Conservation (phyloP, 306 rosid genomes). For the Myrica gale region DNA sequence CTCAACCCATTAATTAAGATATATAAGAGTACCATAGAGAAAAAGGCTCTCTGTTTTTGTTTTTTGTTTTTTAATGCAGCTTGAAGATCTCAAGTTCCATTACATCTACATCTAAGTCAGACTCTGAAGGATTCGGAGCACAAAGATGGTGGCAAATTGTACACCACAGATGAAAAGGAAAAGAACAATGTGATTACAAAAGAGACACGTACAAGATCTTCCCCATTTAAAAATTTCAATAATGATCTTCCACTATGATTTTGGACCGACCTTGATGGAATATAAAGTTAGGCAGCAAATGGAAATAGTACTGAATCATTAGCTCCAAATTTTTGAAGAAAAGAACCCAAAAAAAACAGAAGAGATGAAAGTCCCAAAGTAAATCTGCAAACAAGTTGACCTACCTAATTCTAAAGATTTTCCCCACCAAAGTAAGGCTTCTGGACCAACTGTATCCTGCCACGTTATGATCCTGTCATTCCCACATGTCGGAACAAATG, state of each 20-base stretch:
- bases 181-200: background rate
- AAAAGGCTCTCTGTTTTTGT: too few species aligned
- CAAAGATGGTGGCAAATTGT: background rate
- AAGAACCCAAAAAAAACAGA: too few species aligned
- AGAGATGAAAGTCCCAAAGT: background rate
- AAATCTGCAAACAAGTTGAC: slow-evolving; percentile 16
- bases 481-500: slow-evolving; percentile 52
- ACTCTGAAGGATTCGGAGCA: background rate
- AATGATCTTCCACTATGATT: background rate
- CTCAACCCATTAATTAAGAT: too few species aligned
- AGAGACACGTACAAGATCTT: background rate
- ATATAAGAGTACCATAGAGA: too few species aligned
- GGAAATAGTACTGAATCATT: background rate
- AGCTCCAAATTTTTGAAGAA: background rate
- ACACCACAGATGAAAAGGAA: background rate
- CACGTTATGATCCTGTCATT: slow-evolving; percentile 31
- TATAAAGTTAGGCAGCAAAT: slow-evolving; percentile 36
- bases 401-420: slow-evolving; percentile 30
- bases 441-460: slow-evolving; percentile 20
- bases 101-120: background rate
- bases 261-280: background rate
- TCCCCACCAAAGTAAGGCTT: background rate
- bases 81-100: background rate
- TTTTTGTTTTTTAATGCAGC: background rate
- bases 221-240: background rate